phyloP scores from a whole-genome alignment of 257 asterid genomes.

The Forsythia suspensa region DNA sequence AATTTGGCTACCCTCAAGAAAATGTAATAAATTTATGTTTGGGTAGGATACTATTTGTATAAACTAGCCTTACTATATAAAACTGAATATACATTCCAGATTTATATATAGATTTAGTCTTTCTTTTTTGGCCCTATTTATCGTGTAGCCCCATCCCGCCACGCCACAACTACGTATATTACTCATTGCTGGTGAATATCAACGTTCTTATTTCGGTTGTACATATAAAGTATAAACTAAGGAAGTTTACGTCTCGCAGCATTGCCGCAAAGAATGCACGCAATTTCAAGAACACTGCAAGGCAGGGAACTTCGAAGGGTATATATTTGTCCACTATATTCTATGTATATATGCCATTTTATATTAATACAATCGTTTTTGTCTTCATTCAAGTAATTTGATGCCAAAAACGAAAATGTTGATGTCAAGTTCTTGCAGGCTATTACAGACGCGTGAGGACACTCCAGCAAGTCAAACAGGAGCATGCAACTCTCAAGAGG shows the following conservation, averaged over 20 bases:
- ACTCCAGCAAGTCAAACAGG: slow-evolving; percentile 64
- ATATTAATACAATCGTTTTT: background rate
- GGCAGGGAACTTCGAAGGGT: slow-evolving; percentile 59
- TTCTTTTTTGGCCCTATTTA: background rate
- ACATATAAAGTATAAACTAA: background rate
- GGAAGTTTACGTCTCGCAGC: slow-evolving; percentile 32
- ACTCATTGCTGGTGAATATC: too few relatives aligned
- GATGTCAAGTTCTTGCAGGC: background rate
- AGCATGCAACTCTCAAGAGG: slow-evolving; percentile 52
- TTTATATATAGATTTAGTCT: background rate
- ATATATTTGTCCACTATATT: background rate
- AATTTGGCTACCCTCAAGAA: background rate
- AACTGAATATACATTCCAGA: background rate
- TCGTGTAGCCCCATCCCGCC: too few relatives aligned
- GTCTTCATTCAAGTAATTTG: background rate
- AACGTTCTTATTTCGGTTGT: too few relatives aligned
- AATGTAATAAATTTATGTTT: background rate
- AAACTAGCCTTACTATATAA: background rate
- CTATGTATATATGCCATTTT: background rate
- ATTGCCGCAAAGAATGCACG: slow-evolving; percentile 86
- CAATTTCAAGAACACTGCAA: slow-evolving; percentile 69
- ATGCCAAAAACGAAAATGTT: background rate
- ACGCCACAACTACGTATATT: too few relatives aligned
- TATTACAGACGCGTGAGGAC: slow-evolving; percentile 56
- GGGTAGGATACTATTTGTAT: background rate